A percentile compares a stretch with the other conserved stretches of the same genome.
phyloP scores from a whole-genome alignment of 331 rosid genomes.

The Quercus tomentella region DNA sequence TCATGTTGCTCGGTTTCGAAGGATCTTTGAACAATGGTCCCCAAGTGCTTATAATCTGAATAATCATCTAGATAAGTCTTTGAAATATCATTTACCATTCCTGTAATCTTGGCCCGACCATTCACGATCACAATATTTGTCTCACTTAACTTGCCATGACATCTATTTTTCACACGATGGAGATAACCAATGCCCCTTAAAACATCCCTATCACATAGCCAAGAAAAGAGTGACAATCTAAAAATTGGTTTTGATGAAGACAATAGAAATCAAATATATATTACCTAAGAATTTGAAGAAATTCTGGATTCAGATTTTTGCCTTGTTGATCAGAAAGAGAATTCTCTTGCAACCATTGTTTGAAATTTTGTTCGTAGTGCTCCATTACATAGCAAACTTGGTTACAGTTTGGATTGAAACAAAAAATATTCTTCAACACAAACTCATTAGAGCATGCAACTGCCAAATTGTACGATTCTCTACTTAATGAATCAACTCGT shows the following conservation, averaged over 20 bases:
- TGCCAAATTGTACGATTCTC: neutral
- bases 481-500: neutral
- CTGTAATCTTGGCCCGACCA: neutral
- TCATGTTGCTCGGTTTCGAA: neutral
- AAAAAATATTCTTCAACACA: neutral
- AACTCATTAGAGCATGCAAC: neutral
- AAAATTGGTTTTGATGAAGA: neutral
- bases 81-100: no score
- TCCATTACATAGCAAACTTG: conserved; percentile 1
- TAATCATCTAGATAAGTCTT: no score
- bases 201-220: neutral
- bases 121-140: neutral
- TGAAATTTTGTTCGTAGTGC: neutral
- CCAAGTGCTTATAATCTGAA: neutral
- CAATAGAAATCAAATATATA: neutral
- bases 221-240: neutral
- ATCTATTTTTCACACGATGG: neutral
- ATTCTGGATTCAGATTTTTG: neutral
- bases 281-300: conserved; percentile 1
- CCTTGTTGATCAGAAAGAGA: neutral
- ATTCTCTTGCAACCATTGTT: conserved; percentile 1
- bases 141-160: neutral
- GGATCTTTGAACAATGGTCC: neutral
- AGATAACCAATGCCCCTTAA: neutral
- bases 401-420: neutral